phyloP scores from a whole-genome alignment of 177 flowering plant genomes.

The Vitis hybrid region DNA sequence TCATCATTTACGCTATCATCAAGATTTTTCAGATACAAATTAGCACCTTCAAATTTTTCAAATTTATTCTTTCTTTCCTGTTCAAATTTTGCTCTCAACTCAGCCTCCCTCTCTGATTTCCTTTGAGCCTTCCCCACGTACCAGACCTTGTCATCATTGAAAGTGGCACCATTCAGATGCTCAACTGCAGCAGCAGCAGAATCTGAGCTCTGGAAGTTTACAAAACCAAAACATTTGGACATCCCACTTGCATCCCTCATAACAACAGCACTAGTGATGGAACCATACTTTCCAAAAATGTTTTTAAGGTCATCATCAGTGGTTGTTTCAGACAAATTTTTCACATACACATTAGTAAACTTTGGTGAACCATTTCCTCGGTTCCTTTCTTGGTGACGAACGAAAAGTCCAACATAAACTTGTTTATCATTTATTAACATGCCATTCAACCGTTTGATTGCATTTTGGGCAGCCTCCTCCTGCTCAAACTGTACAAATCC shows the following conservation, averaged over 20 bases:
- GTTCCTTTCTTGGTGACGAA: constrained; percentile 50
- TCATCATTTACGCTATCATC: constrained; percentile 66
- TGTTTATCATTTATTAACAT: constrained; percentile 58
- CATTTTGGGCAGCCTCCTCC: constrained; percentile 47
- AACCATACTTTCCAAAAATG: constrained; percentile 44
- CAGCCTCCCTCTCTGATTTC: constrained; percentile 75
- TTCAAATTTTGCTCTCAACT: constrained; percentile 63
- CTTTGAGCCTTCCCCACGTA: constrained; percentile 81
- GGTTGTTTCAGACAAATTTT: constrained; percentile 42
- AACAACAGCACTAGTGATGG: constrained; percentile 53
- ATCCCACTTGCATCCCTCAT: constrained; percentile 56
- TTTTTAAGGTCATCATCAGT: constrained; percentile 48
- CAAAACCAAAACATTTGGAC: constrained; percentile 64
- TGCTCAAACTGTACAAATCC: constrained; percentile 69
- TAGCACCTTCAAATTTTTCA: constrained; percentile 71
- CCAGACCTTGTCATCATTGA: constrained; percentile 50
- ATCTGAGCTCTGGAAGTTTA: constrained; percentile 51
- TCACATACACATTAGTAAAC: constrained; percentile 60
- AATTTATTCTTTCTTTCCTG: constrained; percentile 55
- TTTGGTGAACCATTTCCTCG: constrained; percentile 29
- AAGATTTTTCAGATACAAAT: constrained; percentile 81
- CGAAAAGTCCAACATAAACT: constrained; percentile 54
- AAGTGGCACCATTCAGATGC: constrained; percentile 51
- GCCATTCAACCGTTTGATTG: constrained; percentile 53
- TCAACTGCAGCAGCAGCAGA: constrained; percentile 54